These are phyloP conservation scores for Sclerotiophoma versabilis DNA, from an alignment of 2,329 filamentous ascomycete genomes.

Conservation along the genomic window DNA sequence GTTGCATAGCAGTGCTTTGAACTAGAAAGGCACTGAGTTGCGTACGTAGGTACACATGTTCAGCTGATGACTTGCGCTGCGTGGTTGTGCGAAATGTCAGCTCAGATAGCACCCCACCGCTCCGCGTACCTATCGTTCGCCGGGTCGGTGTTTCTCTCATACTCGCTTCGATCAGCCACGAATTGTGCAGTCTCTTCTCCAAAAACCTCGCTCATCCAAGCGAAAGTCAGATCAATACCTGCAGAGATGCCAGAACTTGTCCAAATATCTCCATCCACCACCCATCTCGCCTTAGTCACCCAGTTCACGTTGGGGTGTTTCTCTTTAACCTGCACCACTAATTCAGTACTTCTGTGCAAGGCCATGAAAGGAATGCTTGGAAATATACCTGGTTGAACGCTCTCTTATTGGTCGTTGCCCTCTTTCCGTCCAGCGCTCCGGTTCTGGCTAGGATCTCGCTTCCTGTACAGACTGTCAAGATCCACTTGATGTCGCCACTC, in stretches of 20 bases:
- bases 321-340: constrained; percentile 47
- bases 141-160: constrained; percentile 61
- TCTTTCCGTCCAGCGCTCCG: constrained; percentile 65
- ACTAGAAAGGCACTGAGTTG: no score
- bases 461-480: constrained; percentile 73
- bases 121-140: constrained; percentile 63
- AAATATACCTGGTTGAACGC: constrained; percentile 54
- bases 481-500: constrained; percentile 53
- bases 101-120: constrained; percentile 37
- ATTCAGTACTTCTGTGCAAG: constrained; percentile 1
- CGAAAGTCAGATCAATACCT: constrained; percentile 68
- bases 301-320: constrained; percentile 63
- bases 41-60: background rate
- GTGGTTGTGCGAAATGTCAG: background rate
- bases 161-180: constrained; percentile 64
- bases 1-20: background rate
- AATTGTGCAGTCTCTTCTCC: constrained; percentile 59
- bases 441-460: constrained; percentile 64
- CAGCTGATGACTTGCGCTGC: no score
- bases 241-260: constrained; percentile 69
- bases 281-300: constrained; percentile 69
- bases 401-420: constrained; percentile 72
- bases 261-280: constrained; percentile 71
- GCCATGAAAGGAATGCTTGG: background rate
- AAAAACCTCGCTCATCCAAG: constrained; percentile 63